A percentile compares a stretch with the other conserved stretches of the same genome.
Evolutionary conservation across 164 flowering plant species (phyloP).

Genomic region (Vitis rotundifolia): DNA sequence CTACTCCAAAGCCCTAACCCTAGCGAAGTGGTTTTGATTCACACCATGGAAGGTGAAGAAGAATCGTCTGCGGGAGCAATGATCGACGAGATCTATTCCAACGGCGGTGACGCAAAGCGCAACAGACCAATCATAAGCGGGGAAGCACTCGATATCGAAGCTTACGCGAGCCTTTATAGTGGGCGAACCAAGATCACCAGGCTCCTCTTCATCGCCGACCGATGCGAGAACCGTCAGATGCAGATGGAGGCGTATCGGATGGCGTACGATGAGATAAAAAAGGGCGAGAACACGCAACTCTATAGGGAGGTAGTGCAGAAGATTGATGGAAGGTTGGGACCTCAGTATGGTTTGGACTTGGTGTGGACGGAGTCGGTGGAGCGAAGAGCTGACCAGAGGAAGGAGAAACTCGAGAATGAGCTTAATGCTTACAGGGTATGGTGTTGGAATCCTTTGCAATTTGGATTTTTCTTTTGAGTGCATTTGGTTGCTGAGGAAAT

Average conservation of each 20-base stretch:
- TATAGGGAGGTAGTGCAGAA: constrained; percentile 72
- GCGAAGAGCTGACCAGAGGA: constrained; percentile 70
- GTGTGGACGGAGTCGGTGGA: constrained; percentile 74
- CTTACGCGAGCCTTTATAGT: constrained; percentile 69
- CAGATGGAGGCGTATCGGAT: constrained; percentile 81
- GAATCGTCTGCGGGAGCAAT: constrained; percentile 30
- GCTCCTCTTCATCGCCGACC: constrained; percentile 81
- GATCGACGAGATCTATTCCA: constrained; percentile 54
- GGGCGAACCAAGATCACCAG: constrained; percentile 83
- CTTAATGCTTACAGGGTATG: constrained; percentile 81
- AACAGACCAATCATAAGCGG: constrained; percentile 59
- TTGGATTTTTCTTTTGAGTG: no score
- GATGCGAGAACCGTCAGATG: constrained; percentile 56
- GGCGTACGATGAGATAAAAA: constrained; percentile 91
- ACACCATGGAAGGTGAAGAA: constrained; percentile 58
- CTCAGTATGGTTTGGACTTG: constrained; percentile 51
- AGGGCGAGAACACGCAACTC: constrained; percentile 79
- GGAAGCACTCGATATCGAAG: constrained; percentile 87
- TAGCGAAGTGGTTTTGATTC: neutral
- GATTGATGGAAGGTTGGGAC: constrained; percentile 76
- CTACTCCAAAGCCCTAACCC: constrained; percentile 11
- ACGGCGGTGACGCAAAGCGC: constrained; percentile 42
- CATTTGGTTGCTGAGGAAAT: no score
- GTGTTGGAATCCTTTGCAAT: neutral
- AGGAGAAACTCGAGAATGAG: constrained; percentile 88